These are phyloP conservation scores for Pseudopithomyces maydicus DNA, from an alignment of 2,329 filamentous ascomycete species.

Conservation along the genomic window DNA sequence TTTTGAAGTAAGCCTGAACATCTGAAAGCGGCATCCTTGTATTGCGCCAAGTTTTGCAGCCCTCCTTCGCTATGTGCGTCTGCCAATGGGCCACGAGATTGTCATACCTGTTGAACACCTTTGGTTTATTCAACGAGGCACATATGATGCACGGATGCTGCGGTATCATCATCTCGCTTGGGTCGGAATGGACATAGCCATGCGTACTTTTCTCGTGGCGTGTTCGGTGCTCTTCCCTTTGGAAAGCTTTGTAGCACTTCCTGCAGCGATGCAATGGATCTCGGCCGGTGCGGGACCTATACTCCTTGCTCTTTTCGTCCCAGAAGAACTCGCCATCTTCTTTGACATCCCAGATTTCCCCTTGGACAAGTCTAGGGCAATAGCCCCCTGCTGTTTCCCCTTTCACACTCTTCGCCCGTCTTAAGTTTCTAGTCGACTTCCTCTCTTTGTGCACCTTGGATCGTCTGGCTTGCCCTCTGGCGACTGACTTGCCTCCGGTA, in stretches of 20 bases:
- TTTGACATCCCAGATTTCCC: not conserved
- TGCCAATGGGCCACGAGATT: constrained; percentile 41
- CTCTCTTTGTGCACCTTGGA: constrained; percentile 10
- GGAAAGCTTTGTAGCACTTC: constrained; percentile 23
- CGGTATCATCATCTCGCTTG: constrained; percentile 31
- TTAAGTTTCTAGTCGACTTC: constrained; percentile 8
- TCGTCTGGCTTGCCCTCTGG: constrained; percentile 16
- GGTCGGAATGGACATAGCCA: not conserved
- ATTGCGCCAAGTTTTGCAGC: constrained; percentile 35
- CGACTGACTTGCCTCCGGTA: constrained; percentile 31
- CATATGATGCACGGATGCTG: constrained; percentile 32
- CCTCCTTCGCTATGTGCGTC: constrained; percentile 33
- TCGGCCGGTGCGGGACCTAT: not conserved
- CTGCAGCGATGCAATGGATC: not conserved
- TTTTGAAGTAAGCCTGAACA: constrained; percentile 21
- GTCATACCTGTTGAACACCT: constrained; percentile 38
- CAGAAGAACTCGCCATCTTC: not conserved
- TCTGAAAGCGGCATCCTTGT: constrained; percentile 25
- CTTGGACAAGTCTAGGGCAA: not conserved
- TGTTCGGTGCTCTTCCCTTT: constrained; percentile 37
- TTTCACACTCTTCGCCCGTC: not conserved
- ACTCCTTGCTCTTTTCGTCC: not conserved
- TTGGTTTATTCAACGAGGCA: constrained; percentile 5
- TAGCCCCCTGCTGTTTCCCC: not conserved
- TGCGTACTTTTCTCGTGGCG: constrained; percentile 9